A percentile compares a stretch with the other conserved stretches of the same genome.
These are phyloP conservation scores for Daldinia vernicosa DNA, from an alignment of 495 filamentous ascomycete species.

Conservation along the genomic window DNA sequence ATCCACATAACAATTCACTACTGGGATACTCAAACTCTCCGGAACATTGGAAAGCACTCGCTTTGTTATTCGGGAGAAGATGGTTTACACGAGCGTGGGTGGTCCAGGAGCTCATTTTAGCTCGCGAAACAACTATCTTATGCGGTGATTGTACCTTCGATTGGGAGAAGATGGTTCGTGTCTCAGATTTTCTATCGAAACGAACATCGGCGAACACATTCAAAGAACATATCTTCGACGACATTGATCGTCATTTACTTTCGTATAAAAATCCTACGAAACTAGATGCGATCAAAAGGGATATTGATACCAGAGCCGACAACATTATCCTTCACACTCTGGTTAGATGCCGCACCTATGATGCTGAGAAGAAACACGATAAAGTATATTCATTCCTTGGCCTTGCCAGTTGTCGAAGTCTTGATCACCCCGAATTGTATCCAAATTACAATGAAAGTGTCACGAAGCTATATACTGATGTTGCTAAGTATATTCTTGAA, in stretches of 20 bases:
- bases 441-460: conserved; percentile 20
- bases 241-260: not conserved
- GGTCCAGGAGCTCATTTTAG: conserved; percentile 40
- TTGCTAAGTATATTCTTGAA: conserved; percentile 27
- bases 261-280: conserved; percentile 38
- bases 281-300: conserved; percentile 24
- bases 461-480: conserved; percentile 19
- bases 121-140: conserved; percentile 12
- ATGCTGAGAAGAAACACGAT: conserved; percentile 20
- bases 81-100: conserved; percentile 43
- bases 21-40: conserved; percentile 8
- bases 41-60: conserved; percentile 34
- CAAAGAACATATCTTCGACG: conserved; percentile 1
- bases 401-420: not conserved
- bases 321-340: conserved; percentile 26
- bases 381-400: conserved; percentile 37
- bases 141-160: conserved; percentile 32
- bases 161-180: conserved; percentile 30
- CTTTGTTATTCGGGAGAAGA: conserved; percentile 30
- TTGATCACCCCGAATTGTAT: not conserved
- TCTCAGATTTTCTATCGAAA: conserved; percentile 20
- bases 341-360: conserved; percentile 38
- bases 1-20: not conserved
- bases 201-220: conserved; percentile 18
- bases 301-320: not conserved